Evolutionary conservation across 257 asterid genomes (phyloP).

Genomic region (Nicotiana tabacum): DNA sequence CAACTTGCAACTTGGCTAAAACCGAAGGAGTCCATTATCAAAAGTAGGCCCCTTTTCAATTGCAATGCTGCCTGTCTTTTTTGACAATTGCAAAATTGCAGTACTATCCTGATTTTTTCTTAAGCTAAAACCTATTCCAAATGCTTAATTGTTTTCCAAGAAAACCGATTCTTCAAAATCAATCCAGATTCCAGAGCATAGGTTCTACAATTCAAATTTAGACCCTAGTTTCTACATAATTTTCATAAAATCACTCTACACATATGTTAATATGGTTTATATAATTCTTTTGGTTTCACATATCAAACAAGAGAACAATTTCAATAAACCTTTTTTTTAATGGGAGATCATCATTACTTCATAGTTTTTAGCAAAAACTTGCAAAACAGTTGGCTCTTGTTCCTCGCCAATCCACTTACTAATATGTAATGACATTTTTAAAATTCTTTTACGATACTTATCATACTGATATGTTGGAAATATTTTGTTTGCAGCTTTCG

Average conservation of each 20-base stretch:
- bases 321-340: not conserved
- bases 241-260: too few species aligned
- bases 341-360: not conserved
- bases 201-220: not conserved
- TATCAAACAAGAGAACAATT: not conserved
- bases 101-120: not conserved
- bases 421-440: not conserved
- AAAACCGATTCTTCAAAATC: not conserved
- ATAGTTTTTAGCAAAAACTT: not conserved
- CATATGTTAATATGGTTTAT: not conserved
- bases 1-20: not conserved
- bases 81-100: not conserved
- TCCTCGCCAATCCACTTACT: not conserved
- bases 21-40: not conserved
- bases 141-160: not conserved
- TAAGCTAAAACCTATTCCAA: not conserved
- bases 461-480: constrained; percentile 21
- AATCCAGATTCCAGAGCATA: not conserved
- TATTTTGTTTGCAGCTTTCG: constrained; percentile 57
- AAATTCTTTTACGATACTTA: not conserved
- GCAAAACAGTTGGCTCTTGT: not conserved
- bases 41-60: not conserved
- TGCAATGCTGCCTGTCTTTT: not conserved
- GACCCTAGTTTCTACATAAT: not conserved
- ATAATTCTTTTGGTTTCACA: not conserved